Evolutionary conservation across 2,329 filamentous ascomycete species (phyloP).

Genomic region (Arthroderma sp.): DNA sequence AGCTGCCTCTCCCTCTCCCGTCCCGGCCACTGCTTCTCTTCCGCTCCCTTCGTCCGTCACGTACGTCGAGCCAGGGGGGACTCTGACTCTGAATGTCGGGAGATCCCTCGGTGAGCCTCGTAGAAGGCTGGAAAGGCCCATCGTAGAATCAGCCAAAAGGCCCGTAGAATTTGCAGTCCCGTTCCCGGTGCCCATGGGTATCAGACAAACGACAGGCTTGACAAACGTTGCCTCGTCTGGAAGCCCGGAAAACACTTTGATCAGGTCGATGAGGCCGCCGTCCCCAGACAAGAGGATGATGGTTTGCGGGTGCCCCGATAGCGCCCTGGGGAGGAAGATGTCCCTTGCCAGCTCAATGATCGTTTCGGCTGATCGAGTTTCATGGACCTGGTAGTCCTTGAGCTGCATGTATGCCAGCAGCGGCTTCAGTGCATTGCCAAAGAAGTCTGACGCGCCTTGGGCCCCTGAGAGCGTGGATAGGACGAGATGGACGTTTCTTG

Average conservation of each 20-base stretch:
- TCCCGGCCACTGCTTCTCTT: conserved; percentile 22
- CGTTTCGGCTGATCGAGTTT: conserved; percentile 52
- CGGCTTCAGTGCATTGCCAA: conserved; percentile 43
- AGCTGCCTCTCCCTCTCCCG: conserved; percentile 18
- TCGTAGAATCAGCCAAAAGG: conserved; percentile 19
- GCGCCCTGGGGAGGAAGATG: conserved; percentile 40
- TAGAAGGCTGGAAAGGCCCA: conserved; percentile 48
- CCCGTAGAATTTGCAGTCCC: conserved; percentile 33
- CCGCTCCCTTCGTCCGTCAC: conserved; percentile 36
- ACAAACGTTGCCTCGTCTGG: conserved; percentile 19
- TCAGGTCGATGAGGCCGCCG: conserved; percentile 69
- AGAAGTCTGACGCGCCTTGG: conserved; percentile 46
- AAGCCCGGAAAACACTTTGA: conserved; percentile 51
- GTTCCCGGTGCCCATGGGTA: conserved; percentile 43
- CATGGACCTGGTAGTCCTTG: conserved; percentile 42
- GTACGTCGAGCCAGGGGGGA: conserved; percentile 45
- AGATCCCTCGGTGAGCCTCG: conserved; percentile 44
- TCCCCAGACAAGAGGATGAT: conserved; percentile 77
- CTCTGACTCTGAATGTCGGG: conserved; percentile 51
- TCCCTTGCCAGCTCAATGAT: conserved; percentile 51
- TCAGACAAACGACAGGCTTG: conserved; percentile 45
- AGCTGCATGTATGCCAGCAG: conserved; percentile 41
- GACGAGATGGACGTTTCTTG: conserved; percentile 42
- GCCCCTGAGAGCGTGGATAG: conserved; percentile 57
- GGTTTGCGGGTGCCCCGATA: conserved; percentile 40